A percentile compares a stretch with the other conserved stretches of the same genome.
Conservation (phyloP, 225 moss, liverwort and hornwort species). For the Climacium dendroides region DNA sequence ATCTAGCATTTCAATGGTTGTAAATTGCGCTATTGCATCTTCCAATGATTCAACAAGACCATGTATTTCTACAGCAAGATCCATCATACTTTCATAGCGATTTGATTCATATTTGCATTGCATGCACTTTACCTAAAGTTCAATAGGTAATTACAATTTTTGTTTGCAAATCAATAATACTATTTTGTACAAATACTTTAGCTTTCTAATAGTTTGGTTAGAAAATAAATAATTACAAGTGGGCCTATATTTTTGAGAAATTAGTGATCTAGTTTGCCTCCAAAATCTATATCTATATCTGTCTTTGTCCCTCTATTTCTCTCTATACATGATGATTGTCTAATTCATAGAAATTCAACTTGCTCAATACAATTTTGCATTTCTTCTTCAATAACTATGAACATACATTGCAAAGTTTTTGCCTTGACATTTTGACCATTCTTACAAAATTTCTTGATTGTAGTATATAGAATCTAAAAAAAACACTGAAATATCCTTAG, state of each 20-base stretch:
- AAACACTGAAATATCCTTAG: not conserved
- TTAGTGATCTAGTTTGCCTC: not conserved
- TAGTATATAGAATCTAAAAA: not conserved
- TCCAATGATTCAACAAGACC: constrained; percentile 85
- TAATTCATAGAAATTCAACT: not conserved
- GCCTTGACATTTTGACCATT: not conserved
- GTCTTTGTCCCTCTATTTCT: too few species aligned
- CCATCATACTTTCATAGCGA: constrained; percentile 98
- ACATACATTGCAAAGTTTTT: not conserved
- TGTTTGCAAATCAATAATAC: not conserved
- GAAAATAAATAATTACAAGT: not conserved
- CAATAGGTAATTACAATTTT: not conserved
- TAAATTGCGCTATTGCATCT: constrained; percentile 84
- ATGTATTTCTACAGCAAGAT: constrained; percentile 94
- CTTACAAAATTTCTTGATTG: rapidly evolving
- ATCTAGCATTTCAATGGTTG: constrained; percentile 73
- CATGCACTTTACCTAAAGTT: constrained; percentile 81
- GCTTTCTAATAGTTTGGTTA: rapidly evolving
- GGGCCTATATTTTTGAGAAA: not conserved
- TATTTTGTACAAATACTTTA: not conserved
- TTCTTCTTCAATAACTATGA: not conserved
- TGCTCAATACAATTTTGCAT: not conserved
- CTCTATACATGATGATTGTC: too few species aligned
- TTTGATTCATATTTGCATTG: constrained; percentile 84
- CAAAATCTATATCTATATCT: too few species aligned